Conservation (phyloP, 306 rosid genomes). For the Vicia villosa region DNA sequence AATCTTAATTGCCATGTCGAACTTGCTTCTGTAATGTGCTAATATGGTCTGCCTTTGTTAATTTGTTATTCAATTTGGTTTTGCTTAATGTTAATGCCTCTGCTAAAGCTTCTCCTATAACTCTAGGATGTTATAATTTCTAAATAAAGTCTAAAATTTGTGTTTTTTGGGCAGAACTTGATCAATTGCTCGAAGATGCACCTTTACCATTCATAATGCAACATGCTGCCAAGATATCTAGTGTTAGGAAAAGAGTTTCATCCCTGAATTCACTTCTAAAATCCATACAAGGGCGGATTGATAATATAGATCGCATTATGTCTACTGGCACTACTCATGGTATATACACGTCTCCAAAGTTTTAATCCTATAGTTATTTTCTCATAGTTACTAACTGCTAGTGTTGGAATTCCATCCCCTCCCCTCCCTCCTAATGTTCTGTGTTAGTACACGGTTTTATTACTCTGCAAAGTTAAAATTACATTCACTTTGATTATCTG, state of each 20-base stretch:
- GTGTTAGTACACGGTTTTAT: constrained; percentile 5
- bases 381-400: not conserved
- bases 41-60: constrained; percentile 16
- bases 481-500: not conserved
- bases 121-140: constrained; percentile 14
- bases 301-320: constrained; percentile 70
- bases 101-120: constrained; percentile 27
- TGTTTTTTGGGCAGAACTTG: constrained; percentile 65
- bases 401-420: not conserved
- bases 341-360: constrained; percentile 36
- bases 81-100: constrained; percentile 14
- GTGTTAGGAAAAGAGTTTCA: constrained; percentile 71
- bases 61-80: constrained; percentile 25
- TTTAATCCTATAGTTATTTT: constrained; percentile 14
- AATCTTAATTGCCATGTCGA: constrained; percentile 23
- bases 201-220: constrained; percentile 75
- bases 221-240: constrained; percentile 71
- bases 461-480: constrained; percentile 3
- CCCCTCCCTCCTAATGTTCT: not conserved
- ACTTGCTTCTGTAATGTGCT: constrained; percentile 24
- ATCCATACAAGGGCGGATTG: constrained; percentile 75
- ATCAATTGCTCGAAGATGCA: constrained; percentile 79
- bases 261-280: constrained; percentile 68
- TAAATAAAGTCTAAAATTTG: constrained; percentile 17
- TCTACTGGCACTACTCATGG: constrained; percentile 48